Conservation (phyloP, 306 rosid species). For the Cicer chorassanicum region DNA sequence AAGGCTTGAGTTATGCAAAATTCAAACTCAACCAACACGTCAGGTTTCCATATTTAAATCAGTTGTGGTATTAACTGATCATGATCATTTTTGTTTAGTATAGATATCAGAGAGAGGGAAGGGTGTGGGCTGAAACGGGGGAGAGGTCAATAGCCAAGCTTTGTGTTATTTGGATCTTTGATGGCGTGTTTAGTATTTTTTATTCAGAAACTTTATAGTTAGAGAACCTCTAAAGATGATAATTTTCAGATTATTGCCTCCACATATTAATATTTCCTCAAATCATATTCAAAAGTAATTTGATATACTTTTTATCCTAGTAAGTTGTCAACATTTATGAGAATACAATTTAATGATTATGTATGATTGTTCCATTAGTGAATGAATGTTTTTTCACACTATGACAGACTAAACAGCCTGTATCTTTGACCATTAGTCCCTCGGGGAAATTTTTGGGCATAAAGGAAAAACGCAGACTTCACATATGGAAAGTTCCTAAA, state of each 20-base stretch:
- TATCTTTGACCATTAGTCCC: slow-evolving; percentile 64
- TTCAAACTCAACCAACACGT: too few species aligned
- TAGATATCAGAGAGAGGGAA: too few species aligned
- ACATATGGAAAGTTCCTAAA: slow-evolving; percentile 71
- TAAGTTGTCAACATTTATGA: slow-evolving; percentile 16
- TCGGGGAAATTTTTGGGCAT: slow-evolving; percentile 76
- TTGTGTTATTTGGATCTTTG: too few species aligned
- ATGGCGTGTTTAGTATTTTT: too few species aligned
- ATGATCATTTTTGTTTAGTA: too few species aligned
- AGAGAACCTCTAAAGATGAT: slow-evolving; percentile 9
- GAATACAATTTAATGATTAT: slow-evolving; percentile 12
- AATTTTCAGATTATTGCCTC: slow-evolving; percentile 5
- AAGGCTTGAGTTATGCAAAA: too few species aligned
- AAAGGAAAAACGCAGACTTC: slow-evolving; percentile 69
- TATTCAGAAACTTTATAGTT: background rate
- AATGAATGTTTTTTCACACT: slow-evolving; percentile 38
- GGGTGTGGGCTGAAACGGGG: too few species aligned
- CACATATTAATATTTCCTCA: background rate
- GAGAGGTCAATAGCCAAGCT: too few species aligned
- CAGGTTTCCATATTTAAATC: too few species aligned
- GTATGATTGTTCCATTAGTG: slow-evolving; percentile 37
- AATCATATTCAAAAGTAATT: background rate
- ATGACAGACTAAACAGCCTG: slow-evolving; percentile 74
- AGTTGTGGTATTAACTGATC: too few species aligned
- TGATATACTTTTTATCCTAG: slow-evolving; percentile 4